Conservation (phyloP, 768 basidiomycete genomes). For the Psilocybe cubensis region DNA sequence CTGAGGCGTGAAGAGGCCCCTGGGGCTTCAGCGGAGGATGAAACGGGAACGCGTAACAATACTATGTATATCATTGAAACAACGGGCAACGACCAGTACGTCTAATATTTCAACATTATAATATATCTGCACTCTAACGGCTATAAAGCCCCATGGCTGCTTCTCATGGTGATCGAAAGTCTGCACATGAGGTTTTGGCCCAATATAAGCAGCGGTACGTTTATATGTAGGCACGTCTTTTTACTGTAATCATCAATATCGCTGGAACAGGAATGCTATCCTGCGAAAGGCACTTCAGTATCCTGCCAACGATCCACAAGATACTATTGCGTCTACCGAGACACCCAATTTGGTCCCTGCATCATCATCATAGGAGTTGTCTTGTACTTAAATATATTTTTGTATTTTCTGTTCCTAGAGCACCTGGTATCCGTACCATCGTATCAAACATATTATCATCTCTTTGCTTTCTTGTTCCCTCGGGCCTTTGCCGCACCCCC, state of each 20-base stretch:
- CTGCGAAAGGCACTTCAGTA: conserved; percentile 63
- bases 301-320: conserved; percentile 25
- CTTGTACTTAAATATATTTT: not conserved
- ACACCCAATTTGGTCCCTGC: not conserved
- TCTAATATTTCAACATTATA: conserved; percentile 6
- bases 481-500: conserved; percentile 20
- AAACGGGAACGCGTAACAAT: conserved; percentile 53
- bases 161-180: conserved; percentile 41
- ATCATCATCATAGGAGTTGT: not conserved
- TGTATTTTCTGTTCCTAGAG: not conserved
- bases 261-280: conserved; percentile 23
- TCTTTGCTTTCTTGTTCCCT: conserved; percentile 39
- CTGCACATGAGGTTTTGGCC: conserved; percentile 53
- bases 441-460: conserved; percentile 22
- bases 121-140: not conserved
- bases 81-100: conserved; percentile 57
- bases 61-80: conserved; percentile 82
- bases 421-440: not conserved
- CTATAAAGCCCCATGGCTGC: conserved; percentile 18
- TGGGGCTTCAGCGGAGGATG: conserved; percentile 61
- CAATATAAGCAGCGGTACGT: conserved; percentile 72
- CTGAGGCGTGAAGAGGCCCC: conserved; percentile 76
- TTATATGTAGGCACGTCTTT: conserved; percentile 4
- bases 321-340: not conserved
- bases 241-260: not conserved